Evolutionary conservation across 805 yeast species (phyloP).

Genomic region (Saccharomycopsis sp.): DNA sequence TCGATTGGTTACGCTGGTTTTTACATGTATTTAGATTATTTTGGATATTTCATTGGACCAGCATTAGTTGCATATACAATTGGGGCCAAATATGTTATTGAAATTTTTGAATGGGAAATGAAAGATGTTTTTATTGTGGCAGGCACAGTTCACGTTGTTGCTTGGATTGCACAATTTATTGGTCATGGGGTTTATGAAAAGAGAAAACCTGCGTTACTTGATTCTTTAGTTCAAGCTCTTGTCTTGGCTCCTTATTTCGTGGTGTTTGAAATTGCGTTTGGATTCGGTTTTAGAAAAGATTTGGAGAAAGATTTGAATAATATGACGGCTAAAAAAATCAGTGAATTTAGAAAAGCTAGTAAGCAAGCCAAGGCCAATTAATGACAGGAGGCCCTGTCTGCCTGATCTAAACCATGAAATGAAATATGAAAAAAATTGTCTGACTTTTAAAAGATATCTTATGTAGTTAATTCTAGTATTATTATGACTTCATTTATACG

Average conservation of each 20-base stretch:
- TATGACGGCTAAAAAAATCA: conserved; percentile 30
- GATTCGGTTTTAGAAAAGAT: conserved; percentile 52
- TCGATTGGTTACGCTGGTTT: conserved; percentile 46
- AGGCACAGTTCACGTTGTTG: conserved; percentile 37
- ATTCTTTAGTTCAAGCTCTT: conserved; percentile 75
- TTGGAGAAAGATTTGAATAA: conserved; percentile 44
- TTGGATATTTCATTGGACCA: conserved; percentile 39
- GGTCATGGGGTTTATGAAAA: conserved; percentile 83
- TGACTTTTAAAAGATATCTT: no score
- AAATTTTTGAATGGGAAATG: conserved; percentile 19
- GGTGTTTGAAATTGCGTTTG: conserved; percentile 65
- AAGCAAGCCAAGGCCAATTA: no score
- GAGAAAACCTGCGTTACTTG: conserved; percentile 81
- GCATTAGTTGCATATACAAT: conserved; percentile 29
- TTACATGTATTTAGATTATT: conserved; percentile 51
- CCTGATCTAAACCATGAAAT: no score
- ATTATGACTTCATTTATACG: no score
- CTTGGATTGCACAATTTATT: conserved; percentile 81
- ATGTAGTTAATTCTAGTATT: no score
- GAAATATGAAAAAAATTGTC: no score
- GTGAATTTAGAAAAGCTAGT: neutral
- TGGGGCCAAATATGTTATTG: conserved; percentile 25
- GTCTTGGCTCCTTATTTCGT: conserved; percentile 91
- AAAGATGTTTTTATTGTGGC: conserved; percentile 25
- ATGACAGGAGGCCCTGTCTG: no score